Base-by-base conservation (phyloP, 2,329 filamentous ascomycete species). In the Pestalotiopsis sp. region DNA sequence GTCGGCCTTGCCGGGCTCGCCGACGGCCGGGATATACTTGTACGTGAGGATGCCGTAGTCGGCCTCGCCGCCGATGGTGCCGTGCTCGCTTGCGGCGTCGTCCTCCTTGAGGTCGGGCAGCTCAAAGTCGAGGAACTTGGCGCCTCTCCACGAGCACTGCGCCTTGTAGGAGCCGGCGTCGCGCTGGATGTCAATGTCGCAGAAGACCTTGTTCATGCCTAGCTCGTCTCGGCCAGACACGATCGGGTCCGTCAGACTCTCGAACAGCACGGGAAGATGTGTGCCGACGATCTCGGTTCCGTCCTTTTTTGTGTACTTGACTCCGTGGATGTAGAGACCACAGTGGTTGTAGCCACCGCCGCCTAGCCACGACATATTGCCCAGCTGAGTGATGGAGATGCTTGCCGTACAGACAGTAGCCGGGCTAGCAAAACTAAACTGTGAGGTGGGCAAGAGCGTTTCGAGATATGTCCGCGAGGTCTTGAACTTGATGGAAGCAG, bases 261-360 rank as follows among this genome's bases (percentile, higher is more conserved):
- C 89, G 70, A 91, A 88, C 0, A 91, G 77, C 0, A 90, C 79
- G 0, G 87, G 84, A 49, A 91, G 75, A 71, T 86, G 91, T 0
- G 85, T 85, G 2, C 88, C 89, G 13, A 77, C 77, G 1, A 88
- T 73, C 0, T 81, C 77, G 0, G 79, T 78, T 1, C 87, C 87
- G 66, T 78, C 86, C 75, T 81, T 78, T 71, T 84, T 86, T 1
- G 78, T 81, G 71, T 90, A 90, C 70, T 89, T 78, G 1, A 91
- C 85, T 0, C 87, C 89, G 70, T 91, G 89, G 17, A 92, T 84
- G 73, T 89, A 91, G 0, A 92, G 81, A 0, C 88, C 89, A 14
- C 89, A 79, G 71, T 86, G 84, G 20, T 80, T 83, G 74, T 91
- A 91, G 0, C 89, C 88, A 0, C 79, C 77, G 2, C 89, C 89